Conservation (phyloP, 805 yeast species). For the Saccharomycopsis fodiens region DNA sequence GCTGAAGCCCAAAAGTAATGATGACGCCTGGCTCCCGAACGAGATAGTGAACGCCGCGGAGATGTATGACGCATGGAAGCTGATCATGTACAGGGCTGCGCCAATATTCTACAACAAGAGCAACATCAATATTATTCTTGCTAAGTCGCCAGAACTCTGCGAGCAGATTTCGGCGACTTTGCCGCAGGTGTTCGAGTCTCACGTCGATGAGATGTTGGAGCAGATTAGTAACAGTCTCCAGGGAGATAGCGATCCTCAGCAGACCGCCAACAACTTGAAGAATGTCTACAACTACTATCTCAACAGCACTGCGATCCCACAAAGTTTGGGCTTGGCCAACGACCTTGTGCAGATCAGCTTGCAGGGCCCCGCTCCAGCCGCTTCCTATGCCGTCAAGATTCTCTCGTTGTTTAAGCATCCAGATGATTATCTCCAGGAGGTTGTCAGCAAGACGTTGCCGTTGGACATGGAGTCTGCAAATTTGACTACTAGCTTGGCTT, state of each 20-base stretch:
- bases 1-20: slow-evolving; percentile 11
- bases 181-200: slow-evolving; percentile 60
- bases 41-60: slow-evolving; percentile 37
- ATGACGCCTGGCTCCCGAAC: slow-evolving; percentile 16
- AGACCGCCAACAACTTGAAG: slow-evolving; percentile 37
- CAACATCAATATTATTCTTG: slow-evolving; percentile 32
- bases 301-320: slow-evolving; percentile 26
- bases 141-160: slow-evolving; percentile 24
- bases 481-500: slow-evolving; percentile 50
- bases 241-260: slow-evolving; percentile 21
- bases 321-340: background rate
- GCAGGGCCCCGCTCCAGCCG: slow-evolving; percentile 50
- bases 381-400: slow-evolving; percentile 57
- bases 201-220: slow-evolving; percentile 42
- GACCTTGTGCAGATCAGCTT: background rate
- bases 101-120: slow-evolving; percentile 57
- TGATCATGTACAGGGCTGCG: slow-evolving; percentile 56
- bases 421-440: slow-evolving; percentile 32
- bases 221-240: slow-evolving; percentile 27
- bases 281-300: slow-evolving; percentile 54
- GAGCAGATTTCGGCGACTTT: slow-evolving; percentile 49
- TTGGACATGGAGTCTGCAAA: slow-evolving; percentile 31
- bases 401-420: slow-evolving; percentile 38
- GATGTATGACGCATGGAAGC: slow-evolving; percentile 44
- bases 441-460: slow-evolving; percentile 43